Evolutionary conservation across 2,329 filamentous ascomycete genomes (phyloP).

Genomic region (Claviceps sp.): DNA sequence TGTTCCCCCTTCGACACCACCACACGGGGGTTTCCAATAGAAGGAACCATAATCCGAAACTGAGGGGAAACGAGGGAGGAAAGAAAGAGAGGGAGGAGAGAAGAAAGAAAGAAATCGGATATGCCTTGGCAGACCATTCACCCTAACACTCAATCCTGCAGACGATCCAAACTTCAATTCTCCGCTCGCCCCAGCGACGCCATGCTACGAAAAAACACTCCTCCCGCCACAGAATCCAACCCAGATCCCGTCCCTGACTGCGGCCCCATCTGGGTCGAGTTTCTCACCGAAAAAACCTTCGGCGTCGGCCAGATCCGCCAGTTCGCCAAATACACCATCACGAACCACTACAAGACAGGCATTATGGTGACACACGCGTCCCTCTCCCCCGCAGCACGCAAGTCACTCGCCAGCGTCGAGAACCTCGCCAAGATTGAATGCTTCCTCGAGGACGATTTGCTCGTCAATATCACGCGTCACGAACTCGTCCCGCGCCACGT

Average conservation of each 20-base stretch:
- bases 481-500: conserved; percentile 93
- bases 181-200: conserved; percentile 69
- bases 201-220: conserved; percentile 78
- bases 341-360: conserved; percentile 74
- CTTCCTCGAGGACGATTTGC: conserved; percentile 87
- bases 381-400: conserved; percentile 76
- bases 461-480: conserved; percentile 97
- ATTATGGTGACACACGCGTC: conserved; percentile 77
- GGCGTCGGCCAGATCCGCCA: conserved; percentile 86
- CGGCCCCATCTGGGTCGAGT: conserved; percentile 88
- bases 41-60: too few species aligned
- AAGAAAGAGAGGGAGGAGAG: background rate
- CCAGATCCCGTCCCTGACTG: conserved; percentile 61
- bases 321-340: conserved; percentile 71
- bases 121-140: too few species aligned
- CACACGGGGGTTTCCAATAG: background rate
- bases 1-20: background rate
- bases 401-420: conserved; percentile 67
- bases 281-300: conserved; percentile 65
- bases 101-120: background rate
- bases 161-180: conserved; percentile 75
- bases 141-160: conserved; percentile 21
- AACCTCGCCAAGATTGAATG: conserved; percentile 75
- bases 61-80: background rate
- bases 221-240: conserved; percentile 52